Evolutionary conservation across 257 asterid species (phyloP), one percentile per base, ranked within the genome.

Genomic region (Primulina tabacum): DNA sequence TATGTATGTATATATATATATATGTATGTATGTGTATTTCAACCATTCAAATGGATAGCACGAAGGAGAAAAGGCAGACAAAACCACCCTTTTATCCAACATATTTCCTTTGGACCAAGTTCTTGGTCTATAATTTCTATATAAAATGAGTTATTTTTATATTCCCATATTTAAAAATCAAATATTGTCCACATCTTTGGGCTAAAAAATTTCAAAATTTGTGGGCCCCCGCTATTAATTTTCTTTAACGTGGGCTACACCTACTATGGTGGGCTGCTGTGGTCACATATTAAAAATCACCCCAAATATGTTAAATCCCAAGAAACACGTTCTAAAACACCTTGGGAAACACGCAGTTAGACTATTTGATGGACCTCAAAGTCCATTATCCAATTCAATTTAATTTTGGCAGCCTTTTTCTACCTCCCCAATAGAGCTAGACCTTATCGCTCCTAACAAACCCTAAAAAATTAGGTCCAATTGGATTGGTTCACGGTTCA

Each of bases 371-470:
- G 96, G 96, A 87, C 95, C 86, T 87, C 69, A 85, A 83, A 89
- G 94, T 86, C 94, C 97, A 88, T 75, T 50, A 87, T 87, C 93
- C 95, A 89, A 80, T 87, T 61, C 83, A 62, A 68, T 86, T 85
- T 82, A 76, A 72, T 73, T 74, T 62, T 70, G 62, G 65, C 58
- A 55, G 62, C 60, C 73, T 21, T 53, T 61, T 14, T 14, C 50
- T 34, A 52, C 70, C 81, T 78, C 82, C 71, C 80, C 71, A 72
- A 71, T 66, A 76, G 68, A 35, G 40, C 10, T 72, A 74, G 82
- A 79, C 87, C 84, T 83, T 79, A 82, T 82, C 89, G 38, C 64
- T 17, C 18, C 74, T 63, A 34, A 32, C 66, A 21, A 76, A 65
- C 76, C 80, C 79, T 73, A 78, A 79, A 70, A 75, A 3, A 34